phyloP scores from a whole-genome alignment of 345 rosid species.

The Durio zibethinus region DNA sequence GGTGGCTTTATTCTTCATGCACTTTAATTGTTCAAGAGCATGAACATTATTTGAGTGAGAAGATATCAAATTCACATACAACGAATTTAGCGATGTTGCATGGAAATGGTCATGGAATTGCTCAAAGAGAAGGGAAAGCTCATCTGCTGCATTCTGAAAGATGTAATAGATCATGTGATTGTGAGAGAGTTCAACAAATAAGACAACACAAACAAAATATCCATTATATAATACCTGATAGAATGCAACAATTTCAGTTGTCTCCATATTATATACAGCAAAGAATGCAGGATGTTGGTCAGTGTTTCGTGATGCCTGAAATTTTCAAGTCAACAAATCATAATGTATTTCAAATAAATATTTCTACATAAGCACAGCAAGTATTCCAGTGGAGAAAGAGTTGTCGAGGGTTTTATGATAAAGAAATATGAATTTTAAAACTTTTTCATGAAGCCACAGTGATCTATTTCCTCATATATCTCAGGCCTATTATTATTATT shows the following conservation, averaged over 20 bases:
- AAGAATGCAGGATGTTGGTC: slow-evolving; percentile 83
- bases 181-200: slow-evolving; percentile 7
- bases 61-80: slow-evolving; percentile 74
- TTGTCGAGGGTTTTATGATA: background rate
- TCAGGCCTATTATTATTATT: background rate
- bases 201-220: slow-evolving; percentile 3
- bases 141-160: slow-evolving; percentile 81
- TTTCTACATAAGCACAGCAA: background rate
- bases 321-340: slow-evolving; percentile 21
- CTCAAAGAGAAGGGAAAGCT: slow-evolving; percentile 80
- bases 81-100: slow-evolving; percentile 54
- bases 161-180: slow-evolving; percentile 16
- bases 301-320: slow-evolving; percentile 62
- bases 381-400: background rate
- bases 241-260: slow-evolving; percentile 91
- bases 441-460: background rate
- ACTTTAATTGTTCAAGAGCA: slow-evolving; percentile 69
- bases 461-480: background rate
- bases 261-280: slow-evolving; percentile 95
- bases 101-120: slow-evolving; percentile 76
- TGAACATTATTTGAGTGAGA: slow-evolving; percentile 79
- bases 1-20: slow-evolving; percentile 63
- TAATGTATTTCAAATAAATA: background rate
- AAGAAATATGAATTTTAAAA: background rate
- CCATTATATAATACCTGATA: slow-evolving; percentile 55